Percentiles rank a stretch among this genome's conserved stretches.
Evolutionary conservation across 1,284 basidiomycete genomes (phyloP).

Genomic region (Tilletia horrida): DNA sequence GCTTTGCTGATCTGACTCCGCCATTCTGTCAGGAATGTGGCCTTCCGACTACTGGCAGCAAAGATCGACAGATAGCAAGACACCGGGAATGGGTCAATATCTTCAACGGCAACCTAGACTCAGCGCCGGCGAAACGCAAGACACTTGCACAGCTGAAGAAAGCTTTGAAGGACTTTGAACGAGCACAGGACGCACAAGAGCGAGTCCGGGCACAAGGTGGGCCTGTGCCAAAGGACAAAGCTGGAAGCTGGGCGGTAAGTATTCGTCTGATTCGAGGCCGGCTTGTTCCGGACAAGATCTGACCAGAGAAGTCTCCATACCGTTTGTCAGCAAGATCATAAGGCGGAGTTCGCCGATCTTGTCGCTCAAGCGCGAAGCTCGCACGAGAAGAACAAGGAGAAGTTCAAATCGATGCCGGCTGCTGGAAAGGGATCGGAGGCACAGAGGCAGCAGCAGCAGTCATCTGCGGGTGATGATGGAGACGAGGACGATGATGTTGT

Average conservation of each 20-base stretch:
- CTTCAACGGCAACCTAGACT: slow-evolving; percentile 52
- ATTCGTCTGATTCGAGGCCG: neutral
- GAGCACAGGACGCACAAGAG: slow-evolving; percentile 23
- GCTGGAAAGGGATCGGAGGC: neutral
- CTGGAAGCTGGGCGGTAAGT: slow-evolving; percentile 5
- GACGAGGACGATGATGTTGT: neutral
- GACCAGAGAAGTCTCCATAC: neutral
- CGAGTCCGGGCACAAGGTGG: neutral
- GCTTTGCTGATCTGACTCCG: neutral
- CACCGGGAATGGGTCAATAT: slow-evolving; percentile 51
- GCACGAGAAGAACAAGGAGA: slow-evolving; percentile 14
- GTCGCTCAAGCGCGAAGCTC: slow-evolving; percentile 9
- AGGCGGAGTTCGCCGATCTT: slow-evolving; percentile 7
- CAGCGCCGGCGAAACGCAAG: slow-evolving; percentile 35
- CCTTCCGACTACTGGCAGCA: slow-evolving; percentile 33
- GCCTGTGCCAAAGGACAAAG: neutral
- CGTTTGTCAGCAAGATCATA: neutral
- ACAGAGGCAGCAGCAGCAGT: neutral
- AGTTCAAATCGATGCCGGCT: neutral
- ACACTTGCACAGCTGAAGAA: slow-evolving; percentile 28
- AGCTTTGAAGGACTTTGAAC: slow-evolving; percentile 42
- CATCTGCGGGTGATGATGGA: no score
- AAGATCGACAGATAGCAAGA: slow-evolving; percentile 38
- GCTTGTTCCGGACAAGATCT: no score
- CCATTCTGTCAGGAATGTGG: slow-evolving; percentile 20